A percentile compares a stretch with the other conserved stretches of the same genome.
phyloP scores from a whole-genome alignment of 306 rosid species.

The Vigna unguiculata region DNA sequence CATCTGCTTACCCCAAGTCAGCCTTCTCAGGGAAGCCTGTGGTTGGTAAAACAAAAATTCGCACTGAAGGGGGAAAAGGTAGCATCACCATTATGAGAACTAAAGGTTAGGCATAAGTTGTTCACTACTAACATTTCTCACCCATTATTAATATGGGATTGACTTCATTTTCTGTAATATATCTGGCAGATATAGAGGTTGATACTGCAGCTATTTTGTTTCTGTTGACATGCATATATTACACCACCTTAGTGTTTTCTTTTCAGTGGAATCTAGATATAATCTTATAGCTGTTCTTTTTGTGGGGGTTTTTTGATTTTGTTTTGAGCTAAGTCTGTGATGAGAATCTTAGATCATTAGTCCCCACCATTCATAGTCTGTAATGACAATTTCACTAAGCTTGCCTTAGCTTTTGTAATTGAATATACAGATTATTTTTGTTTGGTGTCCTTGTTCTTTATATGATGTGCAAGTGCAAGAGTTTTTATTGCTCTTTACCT shows the following conservation, averaged over 20 bases:
- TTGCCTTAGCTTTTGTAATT: slow-evolving; percentile 48
- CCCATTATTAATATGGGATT: slow-evolving; percentile 36
- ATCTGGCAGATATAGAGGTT: slow-evolving; percentile 39
- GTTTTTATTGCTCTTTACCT: background rate
- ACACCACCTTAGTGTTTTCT: slow-evolving; percentile 54
- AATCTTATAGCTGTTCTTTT: slow-evolving; percentile 32
- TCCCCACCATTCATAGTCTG: slow-evolving; percentile 19
- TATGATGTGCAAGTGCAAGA: background rate
- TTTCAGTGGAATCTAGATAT: slow-evolving; percentile 41
- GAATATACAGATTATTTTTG: slow-evolving; percentile 35
- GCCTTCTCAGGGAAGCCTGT: slow-evolving; percentile 99
- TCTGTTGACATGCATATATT: slow-evolving; percentile 39
- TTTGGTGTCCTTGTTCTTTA: slow-evolving; percentile 31
- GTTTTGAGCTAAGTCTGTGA: slow-evolving; percentile 34
- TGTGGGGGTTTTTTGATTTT: slow-evolving; percentile 36
- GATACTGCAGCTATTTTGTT: slow-evolving; percentile 45
- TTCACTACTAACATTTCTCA: slow-evolving; percentile 36
- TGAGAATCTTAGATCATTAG: slow-evolving; percentile 39
- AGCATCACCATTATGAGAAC: slow-evolving; percentile 99
- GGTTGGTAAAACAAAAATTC: slow-evolving; percentile 92
- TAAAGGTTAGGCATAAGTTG: slow-evolving; percentile 67
- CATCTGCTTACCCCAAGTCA: slow-evolving; percentile 75
- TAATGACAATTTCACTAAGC: slow-evolving; percentile 45
- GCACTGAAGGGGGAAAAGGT: slow-evolving; percentile 94
- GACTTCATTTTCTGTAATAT: slow-evolving; percentile 46